Conservation (phyloP, 2,329 filamentous ascomycete species). For the Coniochaeta sp. region DNA sequence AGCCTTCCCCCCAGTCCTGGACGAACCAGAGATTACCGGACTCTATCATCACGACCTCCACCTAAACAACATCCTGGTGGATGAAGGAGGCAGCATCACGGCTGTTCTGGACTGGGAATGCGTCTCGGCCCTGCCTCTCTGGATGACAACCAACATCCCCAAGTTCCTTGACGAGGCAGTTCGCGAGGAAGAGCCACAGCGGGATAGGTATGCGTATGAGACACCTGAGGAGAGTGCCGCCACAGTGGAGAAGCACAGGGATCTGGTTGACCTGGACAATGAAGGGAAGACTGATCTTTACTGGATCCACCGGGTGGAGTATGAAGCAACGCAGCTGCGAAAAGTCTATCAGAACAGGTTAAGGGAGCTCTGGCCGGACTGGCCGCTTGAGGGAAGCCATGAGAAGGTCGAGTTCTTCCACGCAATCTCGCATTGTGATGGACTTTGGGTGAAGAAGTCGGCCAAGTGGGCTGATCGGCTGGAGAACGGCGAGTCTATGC, state of each 20-base stretch:
- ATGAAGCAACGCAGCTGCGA: constrained; percentile 29
- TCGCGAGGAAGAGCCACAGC: constrained; percentile 23
- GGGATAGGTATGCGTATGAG: constrained; percentile 22
- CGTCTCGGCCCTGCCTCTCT: constrained; percentile 30
- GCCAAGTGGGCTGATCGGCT: too few relatives aligned
- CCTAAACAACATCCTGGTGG: constrained; percentile 31
- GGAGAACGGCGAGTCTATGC: too few relatives aligned
- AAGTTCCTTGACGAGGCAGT: constrained; percentile 22
- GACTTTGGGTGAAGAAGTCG: too few relatives aligned
- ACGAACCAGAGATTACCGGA: constrained; percentile 20
- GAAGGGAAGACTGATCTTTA: constrained; percentile 30
- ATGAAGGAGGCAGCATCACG: constrained; percentile 25
- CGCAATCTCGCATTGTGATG: too few relatives aligned
- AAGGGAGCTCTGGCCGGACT: neutral
- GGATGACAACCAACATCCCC: constrained; percentile 25
- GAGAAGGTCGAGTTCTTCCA: too few relatives aligned
- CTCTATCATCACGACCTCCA: constrained; percentile 30
- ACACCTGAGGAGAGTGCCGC: too few relatives aligned
- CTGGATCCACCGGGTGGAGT: constrained; percentile 31
- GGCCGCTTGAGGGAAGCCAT: too few relatives aligned
- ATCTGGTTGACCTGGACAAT: too few relatives aligned
- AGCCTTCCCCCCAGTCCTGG: constrained; percentile 20
- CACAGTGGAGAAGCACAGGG: too few relatives aligned
- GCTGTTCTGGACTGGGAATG: constrained; percentile 36
- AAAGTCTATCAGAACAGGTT: constrained; percentile 21